Base-by-base conservation (phyloP, 257 asterid species). In the Apocynum venetum region DNA sequence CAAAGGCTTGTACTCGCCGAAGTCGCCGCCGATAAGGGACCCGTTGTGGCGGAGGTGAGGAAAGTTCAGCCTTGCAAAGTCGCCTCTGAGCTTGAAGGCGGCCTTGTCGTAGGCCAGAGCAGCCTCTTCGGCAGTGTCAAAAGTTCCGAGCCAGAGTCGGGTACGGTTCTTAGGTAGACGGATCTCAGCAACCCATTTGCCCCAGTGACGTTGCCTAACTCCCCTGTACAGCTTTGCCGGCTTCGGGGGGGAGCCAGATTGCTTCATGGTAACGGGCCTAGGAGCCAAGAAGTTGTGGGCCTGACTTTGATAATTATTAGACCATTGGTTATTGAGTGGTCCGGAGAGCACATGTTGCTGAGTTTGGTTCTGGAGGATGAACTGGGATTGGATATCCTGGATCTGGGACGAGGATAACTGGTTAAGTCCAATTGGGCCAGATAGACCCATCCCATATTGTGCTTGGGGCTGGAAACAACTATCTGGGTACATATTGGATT, bases 161-260 rank as follows among this genome's bases (percentile, higher is more conserved):
- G 93, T 91, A 0, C 98, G 91, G 90, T 90, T 92, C 91, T 86
- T 89, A 0, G 98, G 98, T 49, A 94, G 77, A 6, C 98, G 95
- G 85, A 94, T 94, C 90, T 94, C 98, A 3, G 97, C 98, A 41
- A 95, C 98, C 98, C 98, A 95, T 76, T 95, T 95, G 0, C 99
- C 99, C 99, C 99, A 95, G 91, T 95, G 99, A 7, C 99, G 91
- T 81, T 95, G 99, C 79, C 99, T 85, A n/a, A 95, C 99, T 2
- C 99, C 99, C 53, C 99, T 78, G 91, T 95, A 95, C 12, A 93
- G 97, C 83, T 95, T 95, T 6, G 80, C 83, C 85, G 98, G 96
- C 89, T 91, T 91, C 1, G 93, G 88, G 2, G 96, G 90, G 14
- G 92, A 77, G 31, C 89, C 93, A 4, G 77, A 31, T 25, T 82